A percentile compares a stretch with the other conserved stretches of the same genome.
These are phyloP conservation scores for Castanopsis chinensis DNA, from an alignment of 306 rosid genomes.

Conservation along the genomic window DNA sequence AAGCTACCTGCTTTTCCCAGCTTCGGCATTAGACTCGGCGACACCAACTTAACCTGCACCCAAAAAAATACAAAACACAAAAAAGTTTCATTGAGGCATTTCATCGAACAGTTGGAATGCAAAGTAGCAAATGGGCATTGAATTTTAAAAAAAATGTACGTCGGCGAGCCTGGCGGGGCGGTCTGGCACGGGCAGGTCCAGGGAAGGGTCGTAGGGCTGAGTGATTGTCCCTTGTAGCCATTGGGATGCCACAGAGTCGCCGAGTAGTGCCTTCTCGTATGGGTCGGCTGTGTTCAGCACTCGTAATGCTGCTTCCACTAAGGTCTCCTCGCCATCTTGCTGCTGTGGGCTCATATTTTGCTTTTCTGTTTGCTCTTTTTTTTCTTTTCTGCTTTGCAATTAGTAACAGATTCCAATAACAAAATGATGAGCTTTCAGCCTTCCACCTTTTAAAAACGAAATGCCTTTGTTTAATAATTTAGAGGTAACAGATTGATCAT, in stretches of 20 bases:
- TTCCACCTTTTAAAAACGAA: no score
- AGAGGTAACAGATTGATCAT: no score
- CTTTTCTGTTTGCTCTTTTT: background rate
- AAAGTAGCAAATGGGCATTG: background rate
- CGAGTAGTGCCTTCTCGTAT: constrained; percentile 74
- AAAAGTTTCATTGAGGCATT: constrained; percentile 9
- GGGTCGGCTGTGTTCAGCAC: constrained; percentile 80
- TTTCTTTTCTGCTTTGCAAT: background rate
- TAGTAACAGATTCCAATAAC: no score
- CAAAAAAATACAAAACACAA: no score
- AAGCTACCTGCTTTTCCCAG: constrained; percentile 94
- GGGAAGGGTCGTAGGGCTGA: constrained; percentile 44
- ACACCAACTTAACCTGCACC: constrained; percentile 64
- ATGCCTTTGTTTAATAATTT: no score
- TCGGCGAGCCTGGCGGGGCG: constrained; percentile 77
- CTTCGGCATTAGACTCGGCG: constrained; percentile 84
- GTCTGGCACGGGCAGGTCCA: constrained; percentile 53
- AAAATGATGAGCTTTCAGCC: no score
- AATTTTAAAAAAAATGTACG: constrained; percentile 8
- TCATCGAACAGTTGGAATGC: constrained; percentile 22
- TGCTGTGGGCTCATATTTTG: background rate
- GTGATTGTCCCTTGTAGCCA: constrained; percentile 68
- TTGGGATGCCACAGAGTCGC: constrained; percentile 57
- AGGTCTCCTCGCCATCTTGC: constrained; percentile 25
- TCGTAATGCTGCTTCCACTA: constrained; percentile 74